phyloP scores from a whole-genome alignment of 495 filamentous ascomycete species.

The Podospora appendiculata region DNA sequence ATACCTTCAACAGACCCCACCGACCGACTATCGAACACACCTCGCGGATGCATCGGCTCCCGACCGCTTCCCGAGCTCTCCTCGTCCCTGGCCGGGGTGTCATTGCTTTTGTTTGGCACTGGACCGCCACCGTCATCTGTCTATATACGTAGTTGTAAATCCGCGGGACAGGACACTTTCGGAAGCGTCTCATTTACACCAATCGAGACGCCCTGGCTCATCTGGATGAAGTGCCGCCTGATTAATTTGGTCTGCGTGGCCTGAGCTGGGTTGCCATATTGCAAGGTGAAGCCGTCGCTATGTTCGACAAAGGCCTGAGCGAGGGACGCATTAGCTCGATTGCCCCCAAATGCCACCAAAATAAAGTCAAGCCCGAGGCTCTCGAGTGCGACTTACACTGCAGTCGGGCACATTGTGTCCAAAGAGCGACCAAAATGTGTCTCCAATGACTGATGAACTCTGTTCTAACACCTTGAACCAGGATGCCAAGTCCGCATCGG shows the following conservation, averaged over 20 bases:
- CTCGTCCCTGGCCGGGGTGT: no score
- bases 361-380: no score
- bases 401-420: constrained; percentile 45
- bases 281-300: constrained; percentile 37
- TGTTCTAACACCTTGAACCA: constrained; percentile 40
- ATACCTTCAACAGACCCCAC: no score
- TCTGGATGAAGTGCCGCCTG: constrained; percentile 20
- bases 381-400: constrained; percentile 19
- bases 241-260: constrained; percentile 21
- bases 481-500: constrained; percentile 26
- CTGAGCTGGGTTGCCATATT: constrained; percentile 43
- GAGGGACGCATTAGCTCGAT: neutral
- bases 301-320: constrained; percentile 30
- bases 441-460: constrained; percentile 33
- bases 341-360: no score
- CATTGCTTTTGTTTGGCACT: no score
- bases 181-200: constrained; percentile 7
- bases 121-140: no score
- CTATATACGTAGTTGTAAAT: no score
- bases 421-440: constrained; percentile 46
- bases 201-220: constrained; percentile 9
- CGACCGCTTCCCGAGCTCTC: no score
- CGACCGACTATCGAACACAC: no score
- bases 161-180: constrained; percentile 6
- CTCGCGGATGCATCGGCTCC: no score